Evolutionary conservation across 305 asterid species (phyloP), one percentile per base, ranked within the genome.

Genomic region (Fraxinus nigra): DNA sequence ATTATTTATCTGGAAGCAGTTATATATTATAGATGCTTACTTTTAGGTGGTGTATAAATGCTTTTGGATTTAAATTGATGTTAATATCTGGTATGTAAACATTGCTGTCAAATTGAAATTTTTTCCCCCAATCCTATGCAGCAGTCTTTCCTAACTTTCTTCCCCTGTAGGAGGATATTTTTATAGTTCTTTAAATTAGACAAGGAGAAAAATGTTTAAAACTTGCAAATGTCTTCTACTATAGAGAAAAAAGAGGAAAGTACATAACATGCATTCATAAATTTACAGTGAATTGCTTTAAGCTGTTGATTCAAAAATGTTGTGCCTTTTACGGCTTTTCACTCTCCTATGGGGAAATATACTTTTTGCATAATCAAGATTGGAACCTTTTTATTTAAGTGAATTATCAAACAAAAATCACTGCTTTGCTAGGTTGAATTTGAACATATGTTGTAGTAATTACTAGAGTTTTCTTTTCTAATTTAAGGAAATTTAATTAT

Each of bases 351-450:
- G 38, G 13, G 72, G 28, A 54, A 20, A 11, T 46, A 46, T 46
- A 13, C 56, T 43, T 43, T 3, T 43, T 43, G 54, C 54, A 43
- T 43, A 43, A 10, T 43, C 54, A 16, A 40, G 67, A 63, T 28
- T 56, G 28, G 28, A n/a, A 35, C 61, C 18, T 61, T 77, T 6
- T 26, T 40, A 28, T 67, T 76, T 43, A 46, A 46, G 56, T 13
- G 61, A 51, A 72, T 30, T 61, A 46, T 59, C 20, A 18, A 48
- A 18, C 67, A 32, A 78, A 78, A 43, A 43, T 43, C n/a, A 43
- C 0, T 43, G 16, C 11, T 40, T 43, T 26, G 38, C 37, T 61
- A 46, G 75, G 77, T 80, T 80, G 56, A 83, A 72, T 73, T 70
- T 46, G 75, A 46, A 46, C 37, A 16, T 56, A 33, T 56, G 22